Base-by-base conservation (phyloP, 441 rosid species). In the Pelargonium fulgidum region DNA sequence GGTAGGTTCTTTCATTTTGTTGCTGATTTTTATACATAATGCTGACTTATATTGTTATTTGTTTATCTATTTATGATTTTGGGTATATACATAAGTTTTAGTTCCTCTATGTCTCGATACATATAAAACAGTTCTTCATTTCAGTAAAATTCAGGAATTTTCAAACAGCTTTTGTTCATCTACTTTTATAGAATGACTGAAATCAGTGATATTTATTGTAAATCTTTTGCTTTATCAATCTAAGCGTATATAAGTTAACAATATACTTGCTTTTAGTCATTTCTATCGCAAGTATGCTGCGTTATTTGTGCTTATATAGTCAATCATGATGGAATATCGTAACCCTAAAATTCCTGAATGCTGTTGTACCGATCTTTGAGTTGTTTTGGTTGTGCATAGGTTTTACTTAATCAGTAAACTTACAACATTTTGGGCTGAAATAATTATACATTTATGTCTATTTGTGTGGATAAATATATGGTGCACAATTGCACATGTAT, bases 1-100 rank as follows among this genome's bases (percentile, higher is more conserved):
- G 90, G 90, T 89, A 77, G 59, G 81, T 72, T 56, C 22, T 66
- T 68, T 73, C 19, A 1, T 62, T 78, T 54, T 47, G 68, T 72
- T 68, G 67, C 3, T 52, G 42, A 73, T 76, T 19, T 61, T 58
- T 29, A 20, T 45, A 68, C 62, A 48, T 73, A 36, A 45, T 47
- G 16, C 22, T 76, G 72, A 66, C 72, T 47, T 56, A 45, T 78
- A 29, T 26, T 22, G 14, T 61, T 20, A 26, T 24, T 64, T 14
- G 17, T 64, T 7, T 64, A 36, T 64, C 47, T 39, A 2, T 33
- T 73, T 20, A 20, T 69, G 45, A 42, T 65, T 22, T 48, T 0
- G 9, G 72, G 68, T 20, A 56, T 22, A 44, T 61, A 65, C 64
- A 64, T 69, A 47, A 70, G 65, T 80, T 66, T 59, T 73, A 48